These are phyloP conservation scores for Trichoderma semiorbis DNA, from an alignment of 2,329 filamentous ascomycete species.

Conservation along the genomic window DNA sequence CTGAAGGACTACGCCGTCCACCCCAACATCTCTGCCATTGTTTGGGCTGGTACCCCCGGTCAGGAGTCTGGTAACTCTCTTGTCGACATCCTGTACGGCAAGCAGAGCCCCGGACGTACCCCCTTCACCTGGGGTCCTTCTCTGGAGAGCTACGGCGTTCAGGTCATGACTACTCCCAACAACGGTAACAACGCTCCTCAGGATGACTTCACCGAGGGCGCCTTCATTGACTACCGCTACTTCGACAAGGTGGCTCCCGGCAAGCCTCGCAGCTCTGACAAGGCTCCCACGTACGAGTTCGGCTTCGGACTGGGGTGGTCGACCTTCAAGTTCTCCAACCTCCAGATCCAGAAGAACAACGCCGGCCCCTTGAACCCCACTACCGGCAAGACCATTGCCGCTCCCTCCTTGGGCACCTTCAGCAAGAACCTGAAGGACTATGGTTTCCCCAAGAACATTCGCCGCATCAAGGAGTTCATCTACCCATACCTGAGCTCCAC, in stretches of 20 bases:
- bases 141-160: slow-evolving; percentile 63
- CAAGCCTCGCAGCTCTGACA: slow-evolving; percentile 25
- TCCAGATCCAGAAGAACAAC: slow-evolving; percentile 53
- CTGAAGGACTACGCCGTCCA: slow-evolving; percentile 71
- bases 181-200: slow-evolving; percentile 66
- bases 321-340: slow-evolving; percentile 69
- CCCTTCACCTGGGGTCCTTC: slow-evolving; percentile 77
- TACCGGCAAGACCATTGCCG: slow-evolving; percentile 57
- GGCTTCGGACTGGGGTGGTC: slow-evolving; percentile 80
- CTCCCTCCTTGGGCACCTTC: slow-evolving; percentile 62
- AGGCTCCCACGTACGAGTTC: slow-evolving; percentile 72
- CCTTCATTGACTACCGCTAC: slow-evolving; percentile 68
- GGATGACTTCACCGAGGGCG: slow-evolving; percentile 69
- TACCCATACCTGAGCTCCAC: slow-evolving; percentile 72
- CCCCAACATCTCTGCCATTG: slow-evolving; percentile 76
- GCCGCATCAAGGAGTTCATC: slow-evolving; percentile 53
- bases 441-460: slow-evolving; percentile 60
- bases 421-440: slow-evolving; percentile 64
- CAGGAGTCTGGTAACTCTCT: slow-evolving; percentile 80
- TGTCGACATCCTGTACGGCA: slow-evolving; percentile 78
- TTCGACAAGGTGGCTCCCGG: slow-evolving; percentile 59
- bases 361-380: slow-evolving; percentile 55
- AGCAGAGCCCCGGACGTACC: slow-evolving; percentile 72
- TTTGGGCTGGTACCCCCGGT: slow-evolving; percentile 79
- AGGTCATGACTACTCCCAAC: slow-evolving; percentile 66